A percentile compares a stretch with the other conserved stretches of the same genome.
Evolutionary conservation across 2,329 filamentous ascomycete species (phyloP).

Genomic region (Colletotrichum sp.): DNA sequence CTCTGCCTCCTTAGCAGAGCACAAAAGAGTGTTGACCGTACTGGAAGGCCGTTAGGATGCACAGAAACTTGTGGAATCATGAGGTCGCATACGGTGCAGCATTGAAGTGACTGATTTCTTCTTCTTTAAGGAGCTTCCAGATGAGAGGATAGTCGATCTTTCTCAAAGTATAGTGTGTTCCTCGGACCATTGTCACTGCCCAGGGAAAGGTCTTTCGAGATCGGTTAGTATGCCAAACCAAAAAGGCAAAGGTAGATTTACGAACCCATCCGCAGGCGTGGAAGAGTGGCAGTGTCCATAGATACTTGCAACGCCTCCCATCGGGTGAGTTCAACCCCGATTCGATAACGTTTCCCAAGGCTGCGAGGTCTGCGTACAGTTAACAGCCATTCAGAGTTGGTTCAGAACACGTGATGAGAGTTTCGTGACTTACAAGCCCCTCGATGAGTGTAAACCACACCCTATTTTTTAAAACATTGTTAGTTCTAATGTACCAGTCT

Average conservation of each 20-base stretch:
- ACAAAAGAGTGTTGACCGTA: slow-evolving; percentile 94
- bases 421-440: slow-evolving; percentile 61
- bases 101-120: slow-evolving; percentile 92
- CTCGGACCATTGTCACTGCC: slow-evolving; percentile 90
- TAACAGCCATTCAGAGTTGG: background rate
- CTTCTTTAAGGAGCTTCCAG: slow-evolving; percentile 85
- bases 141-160: slow-evolving; percentile 96
- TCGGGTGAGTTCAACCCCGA: slow-evolving; percentile 77
- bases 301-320: slow-evolving; percentile 74
- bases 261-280: slow-evolving; percentile 70
- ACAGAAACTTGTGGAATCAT: background rate
- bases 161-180: slow-evolving; percentile 77
- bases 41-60: background rate
- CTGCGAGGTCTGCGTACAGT: slow-evolving; percentile 63
- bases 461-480: slow-evolving; percentile 59
- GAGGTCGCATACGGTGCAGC: slow-evolving; percentile 68
- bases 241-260: background rate
- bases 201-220: slow-evolving; percentile 67
- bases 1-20: slow-evolving; percentile 77
- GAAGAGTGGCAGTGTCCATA: slow-evolving; percentile 93
- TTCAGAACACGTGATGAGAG: background rate
- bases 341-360: slow-evolving; percentile 87
- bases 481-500: background rate
- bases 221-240: background rate
- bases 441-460: slow-evolving; percentile 89